These are phyloP conservation scores for Populus ilicifolia DNA, from an alignment of 345 rosid genomes.

Conservation along the genomic window DNA sequence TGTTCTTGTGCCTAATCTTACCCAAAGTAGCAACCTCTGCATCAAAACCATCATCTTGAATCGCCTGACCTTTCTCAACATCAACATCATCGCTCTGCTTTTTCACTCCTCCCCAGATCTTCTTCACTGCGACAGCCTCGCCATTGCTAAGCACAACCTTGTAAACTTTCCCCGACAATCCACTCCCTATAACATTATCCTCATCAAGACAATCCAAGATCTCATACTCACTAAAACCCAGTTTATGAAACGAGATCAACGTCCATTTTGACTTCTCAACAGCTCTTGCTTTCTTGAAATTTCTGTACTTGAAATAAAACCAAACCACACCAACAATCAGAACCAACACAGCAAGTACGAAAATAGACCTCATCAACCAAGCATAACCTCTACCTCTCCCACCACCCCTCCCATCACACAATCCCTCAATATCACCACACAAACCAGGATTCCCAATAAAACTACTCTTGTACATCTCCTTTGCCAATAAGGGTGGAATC, in stretches of 20 bases:
- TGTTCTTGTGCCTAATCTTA: constrained; percentile 96
- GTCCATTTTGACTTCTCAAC: constrained; percentile 89
- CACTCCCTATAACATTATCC: constrained; percentile 86
- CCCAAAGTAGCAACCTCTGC: constrained; percentile 90
- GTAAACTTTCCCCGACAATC: constrained; percentile 91
- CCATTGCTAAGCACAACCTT: constrained; percentile 81
- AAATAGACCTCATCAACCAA: constrained; percentile 75
- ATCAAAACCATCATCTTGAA: constrained; percentile 67
- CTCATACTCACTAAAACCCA: constrained; percentile 87
- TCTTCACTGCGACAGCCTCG: constrained; percentile 87
- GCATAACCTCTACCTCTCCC: constrained; percentile 51
- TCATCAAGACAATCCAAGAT: constrained; percentile 80
- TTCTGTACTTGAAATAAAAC: constrained; percentile 78
- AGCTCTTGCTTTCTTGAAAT: constrained; percentile 58
- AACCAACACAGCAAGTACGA: constrained; percentile 61
- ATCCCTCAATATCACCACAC: constrained; percentile 66
- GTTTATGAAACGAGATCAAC: constrained; percentile 88
- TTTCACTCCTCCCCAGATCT: constrained; percentile 69
- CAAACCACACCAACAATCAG: constrained; percentile 64
- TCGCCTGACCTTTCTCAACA: constrained; percentile 59
- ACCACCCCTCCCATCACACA: constrained; percentile 47
- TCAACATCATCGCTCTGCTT: constrained; percentile 46
- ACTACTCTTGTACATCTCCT: constrained; percentile 58
- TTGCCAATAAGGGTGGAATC: constrained; percentile 63
- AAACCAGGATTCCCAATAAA: constrained; percentile 78